A percentile compares a stretch with the other conserved stretches of the same genome.
Evolutionary conservation across 192 early-diverging fungal genomes (phyloP).

Genomic region (Coemansia sp.): DNA sequence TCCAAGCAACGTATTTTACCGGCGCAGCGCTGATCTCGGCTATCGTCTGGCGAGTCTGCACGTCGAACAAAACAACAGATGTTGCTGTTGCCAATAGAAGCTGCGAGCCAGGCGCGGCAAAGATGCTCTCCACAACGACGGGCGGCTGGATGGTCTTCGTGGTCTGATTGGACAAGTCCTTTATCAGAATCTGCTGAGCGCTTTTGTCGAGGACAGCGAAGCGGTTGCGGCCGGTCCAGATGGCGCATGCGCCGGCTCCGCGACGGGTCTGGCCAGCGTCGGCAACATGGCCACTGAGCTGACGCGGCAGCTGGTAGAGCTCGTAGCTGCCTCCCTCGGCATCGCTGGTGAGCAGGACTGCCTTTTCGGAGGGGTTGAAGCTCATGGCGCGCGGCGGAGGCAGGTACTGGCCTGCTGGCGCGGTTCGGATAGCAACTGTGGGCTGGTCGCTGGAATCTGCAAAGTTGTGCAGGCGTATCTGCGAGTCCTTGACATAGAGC

Average conservation of each 20-base stretch:
- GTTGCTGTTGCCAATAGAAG: constrained; percentile 76
- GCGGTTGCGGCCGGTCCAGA: constrained; percentile 95
- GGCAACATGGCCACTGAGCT: constrained; percentile 45
- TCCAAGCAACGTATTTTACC: constrained; percentile 95
- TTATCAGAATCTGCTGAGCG: constrained; percentile 79
- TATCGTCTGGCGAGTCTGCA: constrained; percentile 72
- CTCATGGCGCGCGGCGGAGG: constrained; percentile 79
- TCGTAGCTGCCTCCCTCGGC: constrained; percentile 90
- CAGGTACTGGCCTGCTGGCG: constrained; percentile 64
- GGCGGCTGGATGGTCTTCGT: constrained; percentile 88
- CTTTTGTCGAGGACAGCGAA: constrained; percentile 94
- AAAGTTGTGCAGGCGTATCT: constrained; percentile 82
- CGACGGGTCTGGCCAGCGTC: constrained; percentile 64
- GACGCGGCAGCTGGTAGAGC: constrained; percentile 78
- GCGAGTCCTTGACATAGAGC: constrained; percentile 87
- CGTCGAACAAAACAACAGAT: constrained; percentile 89
- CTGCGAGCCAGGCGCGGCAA: constrained; percentile 81
- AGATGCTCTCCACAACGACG: constrained; percentile 77
- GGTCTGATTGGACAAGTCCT: constrained; percentile 80
- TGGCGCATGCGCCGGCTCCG: constrained; percentile 75
- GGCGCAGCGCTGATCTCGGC: constrained; percentile 77
- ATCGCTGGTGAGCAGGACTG: constrained; percentile 78
- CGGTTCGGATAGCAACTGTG: constrained; percentile 71
- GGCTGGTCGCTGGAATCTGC: constrained; percentile 71
- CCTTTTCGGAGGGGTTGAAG: constrained; percentile 92